These are phyloP conservation scores for Comarum palustre DNA, from an alignment of 306 rosid genomes.

Conservation along the genomic window DNA sequence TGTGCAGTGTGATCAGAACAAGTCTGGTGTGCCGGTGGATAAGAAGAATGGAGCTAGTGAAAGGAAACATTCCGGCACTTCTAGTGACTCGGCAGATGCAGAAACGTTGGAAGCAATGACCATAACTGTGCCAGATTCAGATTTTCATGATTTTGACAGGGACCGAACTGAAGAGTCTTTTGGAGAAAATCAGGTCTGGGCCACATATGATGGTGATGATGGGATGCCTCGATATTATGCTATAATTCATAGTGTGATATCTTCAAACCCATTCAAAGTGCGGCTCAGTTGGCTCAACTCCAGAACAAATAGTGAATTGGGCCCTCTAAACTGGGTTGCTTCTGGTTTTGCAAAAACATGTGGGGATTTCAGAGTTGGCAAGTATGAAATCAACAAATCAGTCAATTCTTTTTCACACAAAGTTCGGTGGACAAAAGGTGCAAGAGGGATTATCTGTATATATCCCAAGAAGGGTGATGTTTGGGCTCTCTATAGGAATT, in stretches of 20 bases:
- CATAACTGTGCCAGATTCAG: conserved; percentile 70
- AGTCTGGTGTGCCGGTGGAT: conserved; percentile 3
- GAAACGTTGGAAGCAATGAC: conserved; percentile 35
- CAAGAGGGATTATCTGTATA: conserved; percentile 54
- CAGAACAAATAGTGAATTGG: conserved; percentile 53
- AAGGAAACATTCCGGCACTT: conserved; percentile 16
- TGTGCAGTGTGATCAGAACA: background rate
- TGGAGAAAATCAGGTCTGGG: conserved; percentile 72
- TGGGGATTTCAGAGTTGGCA: conserved; percentile 70
- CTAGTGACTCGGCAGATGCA: conserved; percentile 18
- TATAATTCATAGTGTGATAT: conserved; percentile 50
- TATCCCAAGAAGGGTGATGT: conserved; percentile 82
- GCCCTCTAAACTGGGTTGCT: conserved; percentile 56
- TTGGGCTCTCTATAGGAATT: conserved; percentile 86
- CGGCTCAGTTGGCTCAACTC: conserved; percentile 71
- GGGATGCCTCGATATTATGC: conserved; percentile 96
- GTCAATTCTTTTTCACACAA: conserved; percentile 72
- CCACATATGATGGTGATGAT: conserved; percentile 65
- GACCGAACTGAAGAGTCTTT: conserved; percentile 69
- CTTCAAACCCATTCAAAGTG: conserved; percentile 61
- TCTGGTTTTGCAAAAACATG: conserved; percentile 68
- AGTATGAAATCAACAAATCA: conserved; percentile 44
- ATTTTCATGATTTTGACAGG: conserved; percentile 76
- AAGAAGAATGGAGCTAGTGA: conserved; percentile 22
- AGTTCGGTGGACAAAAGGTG: conserved; percentile 64